Conservation (phyloP, 2,329 filamentous ascomycete species). For the Aspergillus eucalypticola region DNA sequence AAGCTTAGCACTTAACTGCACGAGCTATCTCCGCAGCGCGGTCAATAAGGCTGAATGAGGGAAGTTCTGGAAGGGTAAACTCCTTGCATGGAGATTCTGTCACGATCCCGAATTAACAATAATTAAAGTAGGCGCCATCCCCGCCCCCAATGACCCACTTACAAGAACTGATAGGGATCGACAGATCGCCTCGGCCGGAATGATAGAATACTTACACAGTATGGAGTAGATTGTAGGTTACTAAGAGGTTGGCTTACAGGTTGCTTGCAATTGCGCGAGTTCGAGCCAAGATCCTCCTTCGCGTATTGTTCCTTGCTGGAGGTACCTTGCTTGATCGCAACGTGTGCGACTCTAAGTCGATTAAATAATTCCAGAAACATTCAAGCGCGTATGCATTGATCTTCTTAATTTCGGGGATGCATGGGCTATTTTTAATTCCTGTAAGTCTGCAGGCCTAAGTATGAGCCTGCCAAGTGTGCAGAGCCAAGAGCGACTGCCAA, state of each 20-base stretch:
- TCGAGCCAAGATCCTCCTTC: background rate
- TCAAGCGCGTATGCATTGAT: background rate
- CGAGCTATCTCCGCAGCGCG: background rate
- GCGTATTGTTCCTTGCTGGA: background rate
- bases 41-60: background rate
- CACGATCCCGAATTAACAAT: constrained; percentile 16
- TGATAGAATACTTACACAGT: background rate
- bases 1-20: background rate
- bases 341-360: background rate
- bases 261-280: background rate
- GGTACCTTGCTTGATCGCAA: background rate
- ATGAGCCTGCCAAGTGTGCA: background rate
- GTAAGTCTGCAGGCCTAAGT: background rate
- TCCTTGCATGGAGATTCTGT: constrained; percentile 18
- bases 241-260: background rate
- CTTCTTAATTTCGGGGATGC: background rate
- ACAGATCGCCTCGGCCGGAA: constrained; percentile 11
- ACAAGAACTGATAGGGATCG: constrained; percentile 17
- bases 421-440: background rate
- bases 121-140: constrained; percentile 28
- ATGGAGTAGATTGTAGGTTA: background rate
- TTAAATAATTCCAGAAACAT: background rate
- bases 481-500: background rate
- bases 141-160: constrained; percentile 22
- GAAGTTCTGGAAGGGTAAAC: background rate